Evolutionary conservation across 495 filamentous ascomycete species (phyloP), one percentile per base, ranked within the genome.

Genomic region (Tuber magnatum): DNA sequence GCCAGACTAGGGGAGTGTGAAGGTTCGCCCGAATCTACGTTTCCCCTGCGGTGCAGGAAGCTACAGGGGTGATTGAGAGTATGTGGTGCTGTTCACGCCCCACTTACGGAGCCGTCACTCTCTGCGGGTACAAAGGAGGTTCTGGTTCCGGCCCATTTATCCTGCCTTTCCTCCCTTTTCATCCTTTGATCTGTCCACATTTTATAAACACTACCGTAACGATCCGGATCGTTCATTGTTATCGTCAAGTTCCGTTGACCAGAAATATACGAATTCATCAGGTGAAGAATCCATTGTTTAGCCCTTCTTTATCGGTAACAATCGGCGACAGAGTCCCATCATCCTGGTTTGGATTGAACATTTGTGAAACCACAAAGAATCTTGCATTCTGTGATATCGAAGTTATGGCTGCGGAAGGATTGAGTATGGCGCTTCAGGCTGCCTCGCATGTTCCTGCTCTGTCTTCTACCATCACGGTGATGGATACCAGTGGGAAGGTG

Each of bases 401-500:
- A 74, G 28, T 43, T 39, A 79, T 79, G 77, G 70, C 77, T 1
- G 28, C 28, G 56, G 77, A 79, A 16, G 71, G 41, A 70, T 71
- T 79, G 77, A 79, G 73, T 32, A n/a, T 79, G 32, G 77, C 77
- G 39, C 72, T 79, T n/a, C 72, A 43, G 14, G 69, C 72, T n/a
- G 77, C 77, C n/a, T 74, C 76, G 5, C 74, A 75, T 38, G 76
- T 79, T 16, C 77, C 77, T 41, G 77, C 40, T 14, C 77, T 79
- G 35, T 32, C 73, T 18, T 76, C 74, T 20, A 48, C 68, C 12
- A 72, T 80, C 44, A 77, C 78, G 20, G 79, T 80, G 24, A 73
- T 80, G 8, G 79, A 80, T 38, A 72, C 77, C 24, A 75, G 78
- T 38, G 79, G 79, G 42, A 80, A 81, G 42, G 71, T 80, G 35